Evolutionary conservation across 75 land plant genomes (phyloP), one percentile per base, ranked within the genome.

Genomic region (Larix kaempferi): DNA sequence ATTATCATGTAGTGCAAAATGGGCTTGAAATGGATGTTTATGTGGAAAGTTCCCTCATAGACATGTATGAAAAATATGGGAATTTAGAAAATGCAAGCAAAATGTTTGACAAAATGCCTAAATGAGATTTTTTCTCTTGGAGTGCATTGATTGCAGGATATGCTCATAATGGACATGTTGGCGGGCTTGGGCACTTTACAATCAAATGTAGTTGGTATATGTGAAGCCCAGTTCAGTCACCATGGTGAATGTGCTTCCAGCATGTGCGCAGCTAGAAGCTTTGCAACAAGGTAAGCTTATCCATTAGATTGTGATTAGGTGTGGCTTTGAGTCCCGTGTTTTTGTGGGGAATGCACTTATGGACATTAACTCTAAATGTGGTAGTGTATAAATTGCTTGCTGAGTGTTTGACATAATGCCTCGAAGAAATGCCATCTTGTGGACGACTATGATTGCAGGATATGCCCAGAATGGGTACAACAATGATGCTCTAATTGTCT

Each of bases 321-420:
- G 72, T 58, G 83, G 84, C 10, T 29, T 73, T 27, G 56, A 63
- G 26, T 69, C 71, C 59, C 86, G 86, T 59, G 37, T 52, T 11
- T 58, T 77, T 41, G 76, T 91, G 5, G 88, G 80, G 10, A 84
- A 83, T 73, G 80, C 90, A 0, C 80, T 91, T 56, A 78, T 91
- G 19, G 84, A 86, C 35, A 91, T 91, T 90, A 88, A 91, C 58
- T 77, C 64, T 4, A 91, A 83, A 77, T 88, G 90, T 74, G 90
- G 90, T 5, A 80, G 82, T 33, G 21, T 86, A 77, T 84, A 80
- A 56, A 73, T 79, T 65, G 90, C 88, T 49, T 52, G 57, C 37
- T 52, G 65, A 17, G 88, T 88, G 41, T 91, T 91, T 60, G 72
- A 84, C 6, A 58, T 44, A 49, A 82, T 91, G 83, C 54, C 25